Evolutionary conservation across 139 green algal species (phyloP).

Genomic region (Astrephomene gubernaculifera): DNA sequence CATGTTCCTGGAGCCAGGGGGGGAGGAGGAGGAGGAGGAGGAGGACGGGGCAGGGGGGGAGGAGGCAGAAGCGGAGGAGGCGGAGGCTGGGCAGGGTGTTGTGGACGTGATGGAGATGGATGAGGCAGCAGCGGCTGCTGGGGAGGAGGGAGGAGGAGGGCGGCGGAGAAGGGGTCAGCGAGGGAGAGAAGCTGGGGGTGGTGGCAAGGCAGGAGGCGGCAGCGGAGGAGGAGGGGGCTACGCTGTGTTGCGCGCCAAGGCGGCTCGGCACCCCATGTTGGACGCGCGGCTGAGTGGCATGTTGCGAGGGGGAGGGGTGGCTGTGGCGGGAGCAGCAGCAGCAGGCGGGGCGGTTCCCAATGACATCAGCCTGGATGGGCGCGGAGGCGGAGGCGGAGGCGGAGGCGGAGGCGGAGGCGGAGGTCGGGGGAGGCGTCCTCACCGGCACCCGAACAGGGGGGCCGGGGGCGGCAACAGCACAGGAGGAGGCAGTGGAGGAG

Average conservation of each 20-base stretch:
- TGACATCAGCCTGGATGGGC: constrained; percentile 55
- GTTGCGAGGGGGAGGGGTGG: constrained; percentile 62
- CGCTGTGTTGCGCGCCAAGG: constrained; percentile 62
- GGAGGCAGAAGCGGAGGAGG: background rate
- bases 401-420: no score
- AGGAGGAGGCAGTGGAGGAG: no score
- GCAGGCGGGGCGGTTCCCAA: constrained; percentile 71
- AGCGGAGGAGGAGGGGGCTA: background rate
- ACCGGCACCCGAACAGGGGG: no score
- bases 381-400: no score
- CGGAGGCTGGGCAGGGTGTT: background rate
- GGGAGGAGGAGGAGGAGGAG: background rate
- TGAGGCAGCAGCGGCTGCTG: no score
- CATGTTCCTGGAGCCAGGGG: background rate
- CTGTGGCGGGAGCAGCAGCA: constrained; percentile 16
- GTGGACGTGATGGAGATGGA: background rate
- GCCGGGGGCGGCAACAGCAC: no score
- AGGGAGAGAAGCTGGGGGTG: no score
- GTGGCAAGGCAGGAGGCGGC: background rate
- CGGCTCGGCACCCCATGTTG: constrained; percentile 83
- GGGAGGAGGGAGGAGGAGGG: no score
- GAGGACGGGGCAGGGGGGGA: background rate
- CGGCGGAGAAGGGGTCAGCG: no score
- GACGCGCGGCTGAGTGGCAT: constrained; percentile 70
- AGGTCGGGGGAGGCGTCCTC: no score